Evolutionary conservation across 352 stramenopile species (phyloP).

Genomic region (Phytopythium sindhum): DNA sequence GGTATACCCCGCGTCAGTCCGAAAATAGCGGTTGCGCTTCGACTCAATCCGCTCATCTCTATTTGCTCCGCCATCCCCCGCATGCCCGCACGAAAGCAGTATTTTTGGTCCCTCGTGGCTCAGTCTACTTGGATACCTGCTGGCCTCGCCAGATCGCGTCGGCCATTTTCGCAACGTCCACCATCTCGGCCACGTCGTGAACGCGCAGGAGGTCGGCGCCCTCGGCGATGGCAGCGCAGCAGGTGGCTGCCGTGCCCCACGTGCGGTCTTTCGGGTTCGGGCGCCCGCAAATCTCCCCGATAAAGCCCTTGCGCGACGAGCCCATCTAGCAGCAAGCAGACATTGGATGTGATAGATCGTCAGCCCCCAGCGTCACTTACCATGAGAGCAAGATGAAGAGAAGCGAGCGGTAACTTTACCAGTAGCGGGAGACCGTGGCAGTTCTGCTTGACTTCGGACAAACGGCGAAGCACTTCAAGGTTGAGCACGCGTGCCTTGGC

Average conservation of each 20-base stretch:
- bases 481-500: slow-evolving; percentile 93
- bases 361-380: not conserved
- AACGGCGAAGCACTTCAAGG: slow-evolving; percentile 84
- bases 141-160: slow-evolving; percentile 88
- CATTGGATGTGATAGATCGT: not conserved
- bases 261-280: slow-evolving; percentile 84
- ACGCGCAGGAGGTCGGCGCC: slow-evolving; percentile 92
- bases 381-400: not conserved
- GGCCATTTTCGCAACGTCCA: slow-evolving; percentile 88
- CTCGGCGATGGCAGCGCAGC: slow-evolving; percentile 71
- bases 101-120: not conserved
- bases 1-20: not conserved
- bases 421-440: slow-evolving; percentile 58
- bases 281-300: slow-evolving; percentile 91
- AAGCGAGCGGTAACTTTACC: too few relatives aligned
- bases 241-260: slow-evolving; percentile 93
- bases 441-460: slow-evolving; percentile 44
- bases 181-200: slow-evolving; percentile 92
- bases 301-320: slow-evolving; percentile 96
- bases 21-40: not conserved
- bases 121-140: not conserved
- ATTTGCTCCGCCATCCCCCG: not conserved
- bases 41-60: not conserved
- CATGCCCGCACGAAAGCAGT: not conserved
- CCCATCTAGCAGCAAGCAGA: slow-evolving; percentile 56